Base-by-base conservation (phyloP, 192 early-diverging fungal species). In the Entomortierella beljakovae region DNA sequence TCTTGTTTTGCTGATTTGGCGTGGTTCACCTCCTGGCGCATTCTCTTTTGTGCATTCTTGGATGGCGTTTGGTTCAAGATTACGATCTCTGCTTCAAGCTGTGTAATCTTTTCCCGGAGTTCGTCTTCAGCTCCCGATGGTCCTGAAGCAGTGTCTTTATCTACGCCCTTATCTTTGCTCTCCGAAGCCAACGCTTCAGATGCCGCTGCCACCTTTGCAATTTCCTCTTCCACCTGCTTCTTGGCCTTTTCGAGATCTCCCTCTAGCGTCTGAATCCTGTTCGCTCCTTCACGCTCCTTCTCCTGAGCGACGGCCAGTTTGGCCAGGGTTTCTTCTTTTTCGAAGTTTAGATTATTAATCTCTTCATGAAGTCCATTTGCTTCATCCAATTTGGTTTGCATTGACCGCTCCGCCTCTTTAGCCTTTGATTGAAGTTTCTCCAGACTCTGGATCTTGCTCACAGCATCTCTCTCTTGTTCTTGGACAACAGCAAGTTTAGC, bases 21-120 rank as follows among this genome's bases (percentile, higher is more conserved):
- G 20, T 79, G 75, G 57, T 79, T 79, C 38, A 79, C 40, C 3
- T 79, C 75, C 29, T 79, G 75, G 7, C 75, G 75, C 34, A 79
- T 22, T 48, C 70, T 79, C 67, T 79, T 79, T 28, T 69, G 67
- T 1, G 75, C 61, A 42, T 79, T 79, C 51, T 79, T 79, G 22
- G 75, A 79, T 4, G 75, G 75, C 6, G 42, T 49, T 18, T 79
- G 55, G 33, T 56, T 70, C 25, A 79, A 53, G 6, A 42, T 22
- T 4, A 51, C 59, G 7, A 79, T 65, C 50, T 79, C 75, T 8
- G 66, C 67, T 26, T 79, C 75, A 1, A 79, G 75, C 25, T 64
- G 8, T 3, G 20, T 40, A 8, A 79, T 54, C 52, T 79, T 79
- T 32, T 46, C 28, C 26, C 43, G 61, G 37, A 70, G 31, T 37